Evolutionary conservation across 306 rosid genomes (phyloP).

Genomic region (Rosa chinensis): DNA sequence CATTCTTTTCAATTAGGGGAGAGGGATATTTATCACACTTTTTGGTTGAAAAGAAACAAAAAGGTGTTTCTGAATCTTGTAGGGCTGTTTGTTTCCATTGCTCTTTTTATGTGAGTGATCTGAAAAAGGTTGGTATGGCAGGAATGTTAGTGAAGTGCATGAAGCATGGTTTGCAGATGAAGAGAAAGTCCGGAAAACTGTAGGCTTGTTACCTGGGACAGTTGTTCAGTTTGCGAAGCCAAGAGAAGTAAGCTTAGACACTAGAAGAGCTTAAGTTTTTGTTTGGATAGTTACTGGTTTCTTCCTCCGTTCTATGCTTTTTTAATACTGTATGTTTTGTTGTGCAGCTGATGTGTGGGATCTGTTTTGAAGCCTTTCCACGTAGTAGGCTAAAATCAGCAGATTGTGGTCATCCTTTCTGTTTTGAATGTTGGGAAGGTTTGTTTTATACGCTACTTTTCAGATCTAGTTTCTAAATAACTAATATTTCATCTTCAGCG

Average conservation of each 20-base stretch:
- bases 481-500: not conserved
- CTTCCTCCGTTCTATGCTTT: not conserved
- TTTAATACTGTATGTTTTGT: conserved; percentile 6
- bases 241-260: conserved; percentile 41
- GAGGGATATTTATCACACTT: no score
- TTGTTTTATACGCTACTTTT: conserved; percentile 14
- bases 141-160: conserved; percentile 58
- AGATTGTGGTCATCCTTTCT: conserved; percentile 58
- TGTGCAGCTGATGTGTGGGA: conserved; percentile 54
- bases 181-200: conserved; percentile 52
- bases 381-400: conserved; percentile 33
- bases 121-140: conserved; percentile 18
- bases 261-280: not conserved
- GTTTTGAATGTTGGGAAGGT: conserved; percentile 60
- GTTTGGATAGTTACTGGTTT: not conserved
- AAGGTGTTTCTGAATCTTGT: not conserved
- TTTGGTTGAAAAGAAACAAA: not conserved
- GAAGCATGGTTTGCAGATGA: conserved; percentile 70
- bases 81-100: not conserved
- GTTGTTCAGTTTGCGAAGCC: conserved; percentile 30
- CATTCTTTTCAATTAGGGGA: not conserved
- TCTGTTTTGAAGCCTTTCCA: conserved; percentile 52
- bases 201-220: conserved; percentile 50
- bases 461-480: not conserved
- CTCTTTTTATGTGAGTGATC: not conserved